These are phyloP conservation scores for Obelidium mucronatum DNA, from an alignment of 192 early-diverging fungal species.

Conservation along the genomic window DNA sequence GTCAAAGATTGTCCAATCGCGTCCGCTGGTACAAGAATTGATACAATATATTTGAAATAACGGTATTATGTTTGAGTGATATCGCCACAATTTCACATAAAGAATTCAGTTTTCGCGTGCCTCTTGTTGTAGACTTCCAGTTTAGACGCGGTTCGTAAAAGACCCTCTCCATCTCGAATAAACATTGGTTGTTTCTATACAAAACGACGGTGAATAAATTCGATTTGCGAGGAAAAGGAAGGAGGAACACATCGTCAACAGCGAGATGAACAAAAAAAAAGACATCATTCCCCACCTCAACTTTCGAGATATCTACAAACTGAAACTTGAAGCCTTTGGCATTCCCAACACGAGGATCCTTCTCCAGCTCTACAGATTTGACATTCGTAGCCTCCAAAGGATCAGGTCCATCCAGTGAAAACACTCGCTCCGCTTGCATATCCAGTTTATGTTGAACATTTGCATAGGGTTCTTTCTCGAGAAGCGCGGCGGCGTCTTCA, in stretches of 20 bases:
- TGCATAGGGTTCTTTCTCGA: conserved; percentile 72
- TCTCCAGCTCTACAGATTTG: conserved; percentile 40
- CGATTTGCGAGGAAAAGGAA: neutral
- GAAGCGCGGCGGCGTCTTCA: conserved; percentile 78
- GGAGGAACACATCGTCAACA: neutral
- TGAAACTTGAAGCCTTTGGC: conserved; percentile 59
- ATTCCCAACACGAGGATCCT: conserved; percentile 42
- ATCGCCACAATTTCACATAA: conserved; percentile 37
- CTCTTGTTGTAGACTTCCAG: conserved; percentile 47
- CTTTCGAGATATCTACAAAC: conserved; percentile 62
- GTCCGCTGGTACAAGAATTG: no score
- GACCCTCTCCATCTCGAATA: conserved; percentile 67
- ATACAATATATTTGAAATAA: no score
- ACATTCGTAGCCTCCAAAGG: conserved; percentile 4
- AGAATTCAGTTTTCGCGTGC: conserved; percentile 44
- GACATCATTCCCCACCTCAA: conserved; percentile 44
- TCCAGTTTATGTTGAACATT: conserved; percentile 54
- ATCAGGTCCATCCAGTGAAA: conserved; percentile 33
- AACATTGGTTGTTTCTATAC: conserved; percentile 58
- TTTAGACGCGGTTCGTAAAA: conserved; percentile 53
- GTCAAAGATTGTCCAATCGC: no score
- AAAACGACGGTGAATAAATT: neutral
- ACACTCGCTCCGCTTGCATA: conserved; percentile 39
- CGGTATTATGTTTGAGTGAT: no score
- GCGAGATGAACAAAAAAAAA: neutral